Conservation (phyloP, 1,284 basidiomycete species). For the Hypsizygus ulmarius region DNA sequence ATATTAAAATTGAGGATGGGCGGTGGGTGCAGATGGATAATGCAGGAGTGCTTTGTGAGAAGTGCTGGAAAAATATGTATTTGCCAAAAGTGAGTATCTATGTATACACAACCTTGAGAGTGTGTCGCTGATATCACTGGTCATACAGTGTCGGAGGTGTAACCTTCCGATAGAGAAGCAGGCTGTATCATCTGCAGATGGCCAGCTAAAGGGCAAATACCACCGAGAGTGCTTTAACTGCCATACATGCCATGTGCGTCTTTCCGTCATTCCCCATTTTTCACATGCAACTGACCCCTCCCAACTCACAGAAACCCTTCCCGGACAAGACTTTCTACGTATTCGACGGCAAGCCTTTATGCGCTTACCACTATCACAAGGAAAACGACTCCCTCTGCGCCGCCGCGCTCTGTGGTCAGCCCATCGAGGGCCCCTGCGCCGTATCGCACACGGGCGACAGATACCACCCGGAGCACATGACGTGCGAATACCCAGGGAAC, state of each 20-base stretch:
- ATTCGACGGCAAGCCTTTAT: conserved; percentile 81
- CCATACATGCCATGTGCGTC: conserved; percentile 68
- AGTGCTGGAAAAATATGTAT: conserved; percentile 93
- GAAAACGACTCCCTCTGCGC: conserved; percentile 85
- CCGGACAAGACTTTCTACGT: conserved; percentile 89
- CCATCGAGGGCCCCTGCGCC: conserved; percentile 89
- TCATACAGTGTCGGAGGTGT: conserved; percentile 75
- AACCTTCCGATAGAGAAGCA: conserved; percentile 82
- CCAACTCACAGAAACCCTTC: conserved; percentile 67
- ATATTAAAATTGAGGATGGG: conserved; percentile 68
- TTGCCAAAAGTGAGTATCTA: conserved; percentile 68
- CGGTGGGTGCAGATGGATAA: conserved; percentile 79
- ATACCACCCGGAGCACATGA: conserved; percentile 84
- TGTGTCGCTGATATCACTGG: conserved; percentile 1
- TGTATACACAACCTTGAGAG: conserved; percentile 5
- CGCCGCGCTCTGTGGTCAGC: conserved; percentile 72
- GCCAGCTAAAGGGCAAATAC: conserved; percentile 91
- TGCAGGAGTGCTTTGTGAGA: conserved; percentile 76
- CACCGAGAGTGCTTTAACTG: conserved; percentile 89
- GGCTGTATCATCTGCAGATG: conserved; percentile 87
- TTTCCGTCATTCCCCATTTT: conserved; percentile 8
- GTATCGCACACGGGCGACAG: conserved; percentile 73
- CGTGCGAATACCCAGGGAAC: conserved; percentile 61
- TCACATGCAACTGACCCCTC: conserved; percentile 1
- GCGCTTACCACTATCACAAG: conserved; percentile 88